A percentile compares a stretch with the other conserved stretches of the same genome.
These are phyloP conservation scores for Irpex rosettiformis DNA, from an alignment of 1,284 basidiomycete species.

Conservation along the genomic window DNA sequence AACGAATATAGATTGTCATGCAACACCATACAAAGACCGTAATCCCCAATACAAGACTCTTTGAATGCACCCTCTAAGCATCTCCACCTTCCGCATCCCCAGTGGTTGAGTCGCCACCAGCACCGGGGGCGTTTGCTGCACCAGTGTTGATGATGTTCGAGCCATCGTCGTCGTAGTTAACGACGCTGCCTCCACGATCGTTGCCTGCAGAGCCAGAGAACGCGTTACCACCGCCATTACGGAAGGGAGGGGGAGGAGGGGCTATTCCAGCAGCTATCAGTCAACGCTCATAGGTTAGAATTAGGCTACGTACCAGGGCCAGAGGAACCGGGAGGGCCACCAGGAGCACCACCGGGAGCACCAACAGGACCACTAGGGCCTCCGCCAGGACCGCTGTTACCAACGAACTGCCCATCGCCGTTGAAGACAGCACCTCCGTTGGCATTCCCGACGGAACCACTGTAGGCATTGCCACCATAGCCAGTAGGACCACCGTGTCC, in stretches of 20 bases:
- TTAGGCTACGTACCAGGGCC: neutral
- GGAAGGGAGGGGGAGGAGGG: slow-evolving; percentile 8
- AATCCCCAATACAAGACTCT: neutral
- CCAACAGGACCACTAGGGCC: neutral
- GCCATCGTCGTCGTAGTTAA: slow-evolving; percentile 15
- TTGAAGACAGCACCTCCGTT: slow-evolving; percentile 20
- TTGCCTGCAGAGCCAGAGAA: slow-evolving; percentile 14
- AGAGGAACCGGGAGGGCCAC: slow-evolving; percentile 1
- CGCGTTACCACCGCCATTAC: slow-evolving; percentile 17
- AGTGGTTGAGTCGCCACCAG: slow-evolving; percentile 12
- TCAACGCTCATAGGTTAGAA: neutral
- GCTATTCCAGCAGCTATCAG: neutral
- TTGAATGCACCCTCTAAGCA: slow-evolving; percentile 6
- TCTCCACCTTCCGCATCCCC: slow-evolving; percentile 18
- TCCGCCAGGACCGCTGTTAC: neutral
- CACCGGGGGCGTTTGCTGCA: slow-evolving; percentile 11
- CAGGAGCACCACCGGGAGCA: slow-evolving; percentile 2
- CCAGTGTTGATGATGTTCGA: slow-evolving; percentile 14
- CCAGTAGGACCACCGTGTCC: slow-evolving; percentile 17
- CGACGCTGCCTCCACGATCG: slow-evolving; percentile 15
- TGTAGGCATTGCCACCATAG: slow-evolving; percentile 20
- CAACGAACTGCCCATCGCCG: slow-evolving; percentile 11
- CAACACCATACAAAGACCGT: slow-evolving; percentile 3
- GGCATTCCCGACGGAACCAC: slow-evolving; percentile 19
- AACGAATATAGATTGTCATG: slow-evolving; percentile 8